Conservation (phyloP, 768 basidiomycete genomes). For the Amanita rubescens region DNA sequence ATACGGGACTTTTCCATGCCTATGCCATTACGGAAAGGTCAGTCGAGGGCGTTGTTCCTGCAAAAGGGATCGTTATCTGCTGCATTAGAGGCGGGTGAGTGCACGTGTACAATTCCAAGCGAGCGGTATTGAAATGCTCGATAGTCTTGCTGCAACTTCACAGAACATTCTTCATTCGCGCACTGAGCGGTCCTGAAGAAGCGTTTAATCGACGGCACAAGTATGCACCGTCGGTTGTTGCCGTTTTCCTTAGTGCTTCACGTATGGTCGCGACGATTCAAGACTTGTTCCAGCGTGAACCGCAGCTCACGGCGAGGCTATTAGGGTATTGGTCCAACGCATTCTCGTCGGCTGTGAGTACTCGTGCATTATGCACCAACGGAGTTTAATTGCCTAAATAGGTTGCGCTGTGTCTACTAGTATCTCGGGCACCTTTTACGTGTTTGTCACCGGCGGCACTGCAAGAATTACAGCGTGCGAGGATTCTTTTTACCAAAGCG, state of each 20-base stretch:
- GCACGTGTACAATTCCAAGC: not conserved
- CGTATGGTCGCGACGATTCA: conserved; percentile 56
- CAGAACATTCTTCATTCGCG: conserved; percentile 59
- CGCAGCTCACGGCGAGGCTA: conserved; percentile 48
- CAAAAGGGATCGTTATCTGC: conserved; percentile 53
- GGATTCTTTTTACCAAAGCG: conserved; percentile 36
- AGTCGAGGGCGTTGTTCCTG: conserved; percentile 43
- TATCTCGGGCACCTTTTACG: conserved; percentile 61
- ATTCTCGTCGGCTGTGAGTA: conserved; percentile 43
- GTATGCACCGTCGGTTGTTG: conserved; percentile 65
- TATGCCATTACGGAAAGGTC: conserved; percentile 35
- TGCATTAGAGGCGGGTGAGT: conserved; percentile 54
- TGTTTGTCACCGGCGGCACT: conserved; percentile 56
- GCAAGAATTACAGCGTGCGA: conserved; percentile 48
- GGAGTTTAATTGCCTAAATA: conserved; percentile 13
- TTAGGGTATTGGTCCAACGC: conserved; percentile 48
- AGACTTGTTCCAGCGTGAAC: conserved; percentile 49
- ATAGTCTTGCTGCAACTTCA: conserved; percentile 62
- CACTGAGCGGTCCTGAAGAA: conserved; percentile 49
- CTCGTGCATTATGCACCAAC: not conserved
- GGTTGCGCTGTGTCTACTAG: conserved; percentile 45
- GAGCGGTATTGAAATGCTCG: not conserved
- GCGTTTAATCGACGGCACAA: conserved; percentile 55
- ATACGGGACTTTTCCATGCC: conserved; percentile 61
- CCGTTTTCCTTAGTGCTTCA: conserved; percentile 56